Evolutionary conservation across 2,329 filamentous ascomycete species (phyloP).

Genomic region (Elsinoe ampelina): DNA sequence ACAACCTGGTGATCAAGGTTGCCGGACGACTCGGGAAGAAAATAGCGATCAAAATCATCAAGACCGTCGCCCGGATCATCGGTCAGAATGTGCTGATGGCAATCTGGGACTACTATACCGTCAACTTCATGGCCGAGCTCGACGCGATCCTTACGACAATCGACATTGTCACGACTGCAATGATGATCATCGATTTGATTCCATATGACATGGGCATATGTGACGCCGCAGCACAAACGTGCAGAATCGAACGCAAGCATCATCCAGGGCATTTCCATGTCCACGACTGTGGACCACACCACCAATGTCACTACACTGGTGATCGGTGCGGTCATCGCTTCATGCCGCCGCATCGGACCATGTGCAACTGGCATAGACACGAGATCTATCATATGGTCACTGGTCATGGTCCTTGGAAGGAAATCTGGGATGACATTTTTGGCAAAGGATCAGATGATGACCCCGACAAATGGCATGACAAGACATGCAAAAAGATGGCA

Average conservation of each 20-base stretch:
- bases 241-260: neutral
- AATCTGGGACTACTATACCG: neutral
- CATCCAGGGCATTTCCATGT: neutral
- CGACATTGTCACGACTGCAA: neutral
- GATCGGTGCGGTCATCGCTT: neutral
- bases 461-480: neutral
- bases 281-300: neutral
- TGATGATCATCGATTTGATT: slow-evolving; percentile 3
- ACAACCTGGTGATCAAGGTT: neutral
- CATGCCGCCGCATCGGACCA: neutral
- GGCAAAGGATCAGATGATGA: neutral
- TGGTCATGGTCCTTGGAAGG: neutral
- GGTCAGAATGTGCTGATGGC: neutral
- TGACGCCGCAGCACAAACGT: neutral
- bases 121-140: neutral
- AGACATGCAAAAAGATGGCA: neutral
- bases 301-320: neutral
- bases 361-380: slow-evolving; percentile 3
- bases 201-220: neutral
- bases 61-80: neutral
- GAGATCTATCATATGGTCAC: neutral
- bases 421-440: neutral
- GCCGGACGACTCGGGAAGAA: neutral
- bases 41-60: neutral
- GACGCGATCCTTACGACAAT: neutral